These are phyloP conservation scores for Tubosaeta sp. DNA, from an alignment of 768 basidiomycete genomes.

Conservation along the genomic window DNA sequence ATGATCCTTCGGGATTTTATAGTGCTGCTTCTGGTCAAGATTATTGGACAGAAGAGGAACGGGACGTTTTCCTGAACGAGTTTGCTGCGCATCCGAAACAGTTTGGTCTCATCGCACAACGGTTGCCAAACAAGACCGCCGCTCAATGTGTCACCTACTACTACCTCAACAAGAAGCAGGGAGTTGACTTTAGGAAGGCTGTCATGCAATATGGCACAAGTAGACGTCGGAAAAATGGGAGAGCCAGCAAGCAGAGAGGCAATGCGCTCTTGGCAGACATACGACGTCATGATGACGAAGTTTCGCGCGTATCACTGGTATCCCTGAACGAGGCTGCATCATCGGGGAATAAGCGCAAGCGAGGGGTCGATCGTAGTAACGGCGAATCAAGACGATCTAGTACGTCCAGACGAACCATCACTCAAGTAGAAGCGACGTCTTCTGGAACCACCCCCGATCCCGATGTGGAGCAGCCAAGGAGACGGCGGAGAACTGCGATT, in stretches of 20 bases:
- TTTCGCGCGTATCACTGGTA: constrained; percentile 25
- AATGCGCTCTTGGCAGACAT: constrained; percentile 82
- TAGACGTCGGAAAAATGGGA: constrained; percentile 56
- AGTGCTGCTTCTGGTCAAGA: constrained; percentile 66
- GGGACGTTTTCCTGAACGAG: constrained; percentile 69
- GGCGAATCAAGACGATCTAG: constrained; percentile 34
- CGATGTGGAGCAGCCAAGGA: constrained; percentile 54
- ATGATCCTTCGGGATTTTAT: constrained; percentile 76
- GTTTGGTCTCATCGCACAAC: constrained; percentile 86
- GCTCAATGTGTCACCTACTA: constrained; percentile 91
- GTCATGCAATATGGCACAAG: constrained; percentile 62
- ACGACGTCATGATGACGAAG: constrained; percentile 60
- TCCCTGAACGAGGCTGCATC: constrained; percentile 20
- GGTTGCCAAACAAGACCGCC: constrained; percentile 77
- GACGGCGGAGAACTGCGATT: constrained; percentile 35
- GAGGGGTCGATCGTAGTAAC: constrained; percentile 28
- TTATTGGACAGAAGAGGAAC: constrained; percentile 87
- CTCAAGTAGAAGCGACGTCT: constrained; percentile 48
- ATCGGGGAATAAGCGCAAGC: constrained; percentile 40
- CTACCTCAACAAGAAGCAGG: constrained; percentile 88
- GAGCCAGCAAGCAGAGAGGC: constrained; percentile 72
- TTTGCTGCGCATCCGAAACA: constrained; percentile 89
- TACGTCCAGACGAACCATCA: constrained; percentile 35
- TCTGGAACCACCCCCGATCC: constrained; percentile 56
- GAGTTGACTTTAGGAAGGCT: constrained; percentile 80